phyloP scores from a whole-genome alignment of 345 rosid genomes.

The Bruguiera gymnorhiza region DNA sequence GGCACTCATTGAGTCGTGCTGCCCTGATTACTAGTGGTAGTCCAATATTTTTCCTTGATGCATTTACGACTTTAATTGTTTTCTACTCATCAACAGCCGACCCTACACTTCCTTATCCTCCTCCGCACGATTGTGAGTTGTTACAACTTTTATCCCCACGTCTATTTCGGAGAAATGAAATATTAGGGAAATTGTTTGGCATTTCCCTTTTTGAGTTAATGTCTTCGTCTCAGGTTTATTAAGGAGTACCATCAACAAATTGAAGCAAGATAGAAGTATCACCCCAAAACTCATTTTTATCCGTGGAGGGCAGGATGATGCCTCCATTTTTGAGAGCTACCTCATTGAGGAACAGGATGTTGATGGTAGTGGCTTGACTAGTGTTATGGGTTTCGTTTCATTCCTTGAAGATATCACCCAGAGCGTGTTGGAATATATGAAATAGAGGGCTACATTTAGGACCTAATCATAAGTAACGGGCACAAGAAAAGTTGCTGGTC shows the following conservation, averaged over 20 bases:
- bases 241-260: constrained; percentile 69
- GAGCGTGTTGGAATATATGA: constrained; percentile 79
- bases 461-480: no score
- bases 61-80: constrained; percentile 79
- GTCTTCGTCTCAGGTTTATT: constrained; percentile 49
- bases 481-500: no score
- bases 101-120: constrained; percentile 83
- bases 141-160: not conserved
- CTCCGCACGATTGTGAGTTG: constrained; percentile 89
- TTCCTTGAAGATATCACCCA: constrained; percentile 84
- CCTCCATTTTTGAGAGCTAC: constrained; percentile 75
- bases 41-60: constrained; percentile 94
- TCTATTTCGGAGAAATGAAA: not conserved
- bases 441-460: constrained; percentile 28
- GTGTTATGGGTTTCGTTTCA: constrained; percentile 87
- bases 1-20: constrained; percentile 87
- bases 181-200: not conserved
- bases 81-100: constrained; percentile 90
- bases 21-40: constrained; percentile 90
- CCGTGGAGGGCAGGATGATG: constrained; percentile 80
- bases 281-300: constrained; percentile 84
- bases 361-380: constrained; percentile 76
- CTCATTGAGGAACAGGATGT: constrained; percentile 98
- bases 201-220: constrained; percentile 4
- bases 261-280: constrained; percentile 86